These are phyloP conservation scores for Diaporthe humulicola DNA, from an alignment of 2,329 filamentous ascomycete genomes.

Conservation along the genomic window DNA sequence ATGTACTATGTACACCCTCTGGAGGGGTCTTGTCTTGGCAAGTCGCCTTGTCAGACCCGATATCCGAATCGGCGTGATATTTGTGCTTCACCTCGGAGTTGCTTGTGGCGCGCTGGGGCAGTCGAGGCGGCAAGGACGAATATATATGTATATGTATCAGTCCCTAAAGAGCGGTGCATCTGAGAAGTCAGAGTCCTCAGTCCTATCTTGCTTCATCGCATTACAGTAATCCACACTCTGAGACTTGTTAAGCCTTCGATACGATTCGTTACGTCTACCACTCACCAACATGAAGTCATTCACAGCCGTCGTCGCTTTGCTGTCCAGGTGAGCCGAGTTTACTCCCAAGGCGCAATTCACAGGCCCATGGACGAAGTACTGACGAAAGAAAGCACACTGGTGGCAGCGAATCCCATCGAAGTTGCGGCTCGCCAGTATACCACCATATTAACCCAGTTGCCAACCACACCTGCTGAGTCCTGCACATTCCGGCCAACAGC, in stretches of 20 bases:
- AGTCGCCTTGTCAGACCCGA: conserved; percentile 8
- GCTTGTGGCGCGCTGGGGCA: background rate
- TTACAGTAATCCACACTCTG: background rate
- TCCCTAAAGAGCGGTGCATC: background rate
- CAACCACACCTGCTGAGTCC: background rate
- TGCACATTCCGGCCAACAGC: conserved; percentile 28
- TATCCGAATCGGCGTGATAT: background rate
- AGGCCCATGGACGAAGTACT: background rate
- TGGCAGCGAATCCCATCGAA: background rate
- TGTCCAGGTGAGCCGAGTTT: background rate
- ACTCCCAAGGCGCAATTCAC: too few relatives aligned
- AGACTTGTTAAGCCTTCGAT: background rate
- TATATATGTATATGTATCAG: background rate
- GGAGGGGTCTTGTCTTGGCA: background rate
- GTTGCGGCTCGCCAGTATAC: background rate
- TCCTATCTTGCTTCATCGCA: background rate
- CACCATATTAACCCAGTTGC: background rate
- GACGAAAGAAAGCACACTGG: conserved; percentile 9
- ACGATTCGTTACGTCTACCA: background rate
- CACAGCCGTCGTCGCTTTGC: background rate
- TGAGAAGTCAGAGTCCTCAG: background rate
- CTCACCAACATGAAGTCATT: conserved; percentile 19
- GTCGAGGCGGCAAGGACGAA: background rate
- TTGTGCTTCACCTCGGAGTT: background rate
- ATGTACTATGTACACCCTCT: background rate